Conservation (phyloP, 192 early-diverging fungal genomes). For the Polychytrium aggregatum region DNA sequence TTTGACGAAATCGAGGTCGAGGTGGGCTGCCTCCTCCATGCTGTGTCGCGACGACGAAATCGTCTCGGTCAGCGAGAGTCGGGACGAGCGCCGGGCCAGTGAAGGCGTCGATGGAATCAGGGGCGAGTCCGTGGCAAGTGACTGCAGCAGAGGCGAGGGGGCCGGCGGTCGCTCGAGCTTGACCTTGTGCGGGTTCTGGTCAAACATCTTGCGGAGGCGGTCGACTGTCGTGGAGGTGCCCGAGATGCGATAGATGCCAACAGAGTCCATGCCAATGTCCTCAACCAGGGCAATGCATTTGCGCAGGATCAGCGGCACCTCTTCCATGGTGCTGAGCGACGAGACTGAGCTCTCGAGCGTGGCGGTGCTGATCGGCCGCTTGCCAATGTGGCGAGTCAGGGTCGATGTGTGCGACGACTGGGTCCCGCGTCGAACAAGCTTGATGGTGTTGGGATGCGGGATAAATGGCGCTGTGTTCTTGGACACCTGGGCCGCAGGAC, state of each 20-base stretch:
- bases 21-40: conserved; percentile 1
- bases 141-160: conserved; percentile 9
- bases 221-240: conserved; percentile 30
- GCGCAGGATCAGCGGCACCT: conserved; percentile 28
- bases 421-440: too few relatives aligned
- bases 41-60: conserved; percentile 16
- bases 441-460: too few relatives aligned
- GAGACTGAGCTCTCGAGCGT: too few relatives aligned
- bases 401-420: too few relatives aligned
- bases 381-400: too few relatives aligned
- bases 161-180: conserved; percentile 16
- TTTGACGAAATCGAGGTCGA: too few relatives aligned
- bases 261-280: conserved; percentile 37
- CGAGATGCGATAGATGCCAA: conserved; percentile 40
- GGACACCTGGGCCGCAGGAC: too few relatives aligned
- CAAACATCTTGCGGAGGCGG: conserved; percentile 24
- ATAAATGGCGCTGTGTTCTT: too few relatives aligned
- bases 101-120: conserved; percentile 8
- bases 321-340: too few relatives aligned
- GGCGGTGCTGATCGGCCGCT: too few relatives aligned
- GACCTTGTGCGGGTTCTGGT: conserved; percentile 21
- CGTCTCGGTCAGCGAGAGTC: conserved; percentile 30
- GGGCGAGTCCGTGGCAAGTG: too few relatives aligned
- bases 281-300: conserved; percentile 40
- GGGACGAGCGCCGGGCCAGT: conserved; percentile 13